Conservation (phyloP, 1,139 yeast species). For the Zygosaccharomyces pseudobailii region DNA sequence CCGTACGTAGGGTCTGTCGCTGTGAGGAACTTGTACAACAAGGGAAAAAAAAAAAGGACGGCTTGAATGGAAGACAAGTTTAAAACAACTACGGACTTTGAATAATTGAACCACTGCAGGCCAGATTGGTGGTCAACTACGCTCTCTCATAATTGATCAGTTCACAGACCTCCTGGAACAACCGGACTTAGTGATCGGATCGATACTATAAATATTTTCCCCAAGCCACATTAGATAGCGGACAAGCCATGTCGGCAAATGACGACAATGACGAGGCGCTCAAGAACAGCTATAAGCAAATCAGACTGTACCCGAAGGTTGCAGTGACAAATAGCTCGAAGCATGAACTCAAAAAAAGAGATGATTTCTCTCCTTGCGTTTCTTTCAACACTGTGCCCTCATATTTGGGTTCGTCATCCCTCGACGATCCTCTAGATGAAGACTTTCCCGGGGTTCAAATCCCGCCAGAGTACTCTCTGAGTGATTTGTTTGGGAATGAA, state of each 20-base stretch:
- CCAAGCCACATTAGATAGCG: background rate
- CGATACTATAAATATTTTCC: no score
- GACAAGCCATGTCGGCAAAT: slow-evolving; percentile 6
- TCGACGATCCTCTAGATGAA: slow-evolving; percentile 17
- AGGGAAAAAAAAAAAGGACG: background rate
- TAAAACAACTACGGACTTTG: background rate
- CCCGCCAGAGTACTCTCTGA: slow-evolving; percentile 29
- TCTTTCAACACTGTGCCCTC: slow-evolving; percentile 35
- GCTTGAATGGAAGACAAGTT: background rate
- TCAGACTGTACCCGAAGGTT: slow-evolving; percentile 12
- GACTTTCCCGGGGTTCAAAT: slow-evolving; percentile 26
- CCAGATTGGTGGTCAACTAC: background rate
- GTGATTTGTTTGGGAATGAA: slow-evolving; percentile 33
- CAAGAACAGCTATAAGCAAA: slow-evolving; percentile 17
- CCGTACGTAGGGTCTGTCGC: background rate
- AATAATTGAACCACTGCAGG: background rate
- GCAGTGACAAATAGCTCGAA: background rate
- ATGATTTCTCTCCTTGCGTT: slow-evolving; percentile 24
- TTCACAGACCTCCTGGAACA: background rate
- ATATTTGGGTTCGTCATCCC: slow-evolving; percentile 16
- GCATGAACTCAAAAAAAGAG: background rate
- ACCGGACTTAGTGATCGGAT: no score
- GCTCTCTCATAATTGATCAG: background rate
- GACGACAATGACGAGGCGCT: slow-evolving; percentile 14
- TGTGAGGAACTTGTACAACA: background rate